Percentiles rank a stretch among this genome's conserved stretches.
Conservation (phyloP, 495 filamentous ascomycete genomes). For the Hypoxylon lenormandii region DNA sequence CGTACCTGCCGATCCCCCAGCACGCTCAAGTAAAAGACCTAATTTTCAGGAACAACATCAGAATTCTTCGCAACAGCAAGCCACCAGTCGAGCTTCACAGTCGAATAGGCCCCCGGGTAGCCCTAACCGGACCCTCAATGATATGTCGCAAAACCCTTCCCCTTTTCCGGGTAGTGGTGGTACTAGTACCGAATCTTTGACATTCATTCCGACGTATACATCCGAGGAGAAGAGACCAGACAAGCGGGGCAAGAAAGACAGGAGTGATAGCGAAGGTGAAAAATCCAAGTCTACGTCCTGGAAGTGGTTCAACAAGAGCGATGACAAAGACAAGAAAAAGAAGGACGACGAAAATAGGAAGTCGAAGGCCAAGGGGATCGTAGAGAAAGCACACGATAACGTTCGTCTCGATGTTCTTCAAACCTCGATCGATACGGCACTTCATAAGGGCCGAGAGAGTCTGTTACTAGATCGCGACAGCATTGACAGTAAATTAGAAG, state of each 20-base stretch:
- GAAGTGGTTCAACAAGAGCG: conserved; percentile 66
- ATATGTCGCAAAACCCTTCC: conserved; percentile 72
- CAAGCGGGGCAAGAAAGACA: conserved; percentile 77
- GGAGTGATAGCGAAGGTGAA: conserved; percentile 59
- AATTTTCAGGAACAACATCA: conserved; percentile 52
- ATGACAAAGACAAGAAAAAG: conserved; percentile 71
- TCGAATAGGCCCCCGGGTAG: conserved; percentile 32
- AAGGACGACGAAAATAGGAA: conserved; percentile 67
- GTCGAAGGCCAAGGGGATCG: conserved; percentile 64
- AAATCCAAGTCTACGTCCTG: conserved; percentile 50
- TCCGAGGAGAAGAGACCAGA: conserved; percentile 71
- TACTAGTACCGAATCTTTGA: conserved; percentile 77
- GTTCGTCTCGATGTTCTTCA: conserved; percentile 84
- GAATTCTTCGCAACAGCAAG: conserved; percentile 36
- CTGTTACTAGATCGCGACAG: conserved; percentile 80
- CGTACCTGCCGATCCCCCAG: conserved; percentile 58
- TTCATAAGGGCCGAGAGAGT: conserved; percentile 80
- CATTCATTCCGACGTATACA: conserved; percentile 81
- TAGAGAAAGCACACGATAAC: conserved; percentile 74
- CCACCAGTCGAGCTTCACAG: conserved; percentile 23
- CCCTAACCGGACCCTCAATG: conserved; percentile 64
- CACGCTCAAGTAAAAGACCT: conserved; percentile 63
- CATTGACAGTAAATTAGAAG: conserved; percentile 76
- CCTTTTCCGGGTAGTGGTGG: conserved; percentile 76
- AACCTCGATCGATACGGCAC: conserved; percentile 75